Evolutionary conservation across 331 rosid species (phyloP), one percentile per base, ranked within the genome.

Genomic region (Quercus tomentella): DNA sequence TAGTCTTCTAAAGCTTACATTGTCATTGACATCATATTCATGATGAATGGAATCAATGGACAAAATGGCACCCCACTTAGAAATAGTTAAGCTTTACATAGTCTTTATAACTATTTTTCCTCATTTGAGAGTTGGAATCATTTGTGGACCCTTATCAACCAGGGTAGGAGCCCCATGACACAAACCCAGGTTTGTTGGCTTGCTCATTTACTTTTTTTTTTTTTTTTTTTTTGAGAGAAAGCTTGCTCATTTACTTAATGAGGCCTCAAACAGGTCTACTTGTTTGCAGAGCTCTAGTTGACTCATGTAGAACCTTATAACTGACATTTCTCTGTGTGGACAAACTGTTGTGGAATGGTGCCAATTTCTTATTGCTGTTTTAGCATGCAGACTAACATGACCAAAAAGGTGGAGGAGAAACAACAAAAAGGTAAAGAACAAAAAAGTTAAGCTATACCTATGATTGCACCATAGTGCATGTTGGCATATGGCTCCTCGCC

Each of bases 401-500:
- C 18, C 72, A 31, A 33, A 33, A 45, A 60, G 68, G 76, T 76
- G 52, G 26, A 58, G 51, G 22, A n/a, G 10, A 18, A 73, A 33
- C 65, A 73, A 84, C 56, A 78, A 43, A 67, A 82, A 54, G 37
- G 45, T 57, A 60, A 31, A 56, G 70, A 81, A 56, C 61, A 70
- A 45, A 70, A 79, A 81, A 67, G 76, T 62, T 68, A 76, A 73
- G 76, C 57, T 76, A 41, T 28, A 93, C 99, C 98, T 83, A 95
- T 95, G 62, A 95, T 95, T 75, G 94, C 99, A 75, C 98, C 99
- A 68, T 93, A 95, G 81, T 93, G 99, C 99, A 95, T 95, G 87
- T 95, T 93, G 80, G 99, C 99, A 63, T 95, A 95, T 11, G 99
- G 99, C 87, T 95, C 99, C 85, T 95, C 98, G 57, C 99, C 94